These are phyloP conservation scores for Toxicodendron radicans DNA, from an alignment of 345 rosid genomes.

Conservation along the genomic window DNA sequence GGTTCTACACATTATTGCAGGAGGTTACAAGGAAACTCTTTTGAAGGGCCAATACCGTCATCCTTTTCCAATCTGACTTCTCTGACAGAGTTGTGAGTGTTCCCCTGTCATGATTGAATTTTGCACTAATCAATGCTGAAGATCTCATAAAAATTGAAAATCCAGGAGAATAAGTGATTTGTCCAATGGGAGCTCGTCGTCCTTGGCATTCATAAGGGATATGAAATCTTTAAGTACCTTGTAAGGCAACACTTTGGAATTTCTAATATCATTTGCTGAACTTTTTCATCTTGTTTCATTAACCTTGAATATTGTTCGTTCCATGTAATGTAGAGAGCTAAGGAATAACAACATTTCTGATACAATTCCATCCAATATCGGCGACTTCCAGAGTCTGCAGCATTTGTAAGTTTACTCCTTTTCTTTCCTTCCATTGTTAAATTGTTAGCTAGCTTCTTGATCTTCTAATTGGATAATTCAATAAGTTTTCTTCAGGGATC, in stretches of 20 bases:
- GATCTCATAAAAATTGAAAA: conserved; percentile 10
- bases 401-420: conserved; percentile 47
- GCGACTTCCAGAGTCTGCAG: conserved; percentile 45
- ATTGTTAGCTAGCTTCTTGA: background rate
- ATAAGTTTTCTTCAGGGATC: conserved; percentile 40
- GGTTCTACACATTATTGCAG: conserved; percentile 36
- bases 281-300: background rate
- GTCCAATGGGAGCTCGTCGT: conserved; percentile 51
- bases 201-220: conserved; percentile 48
- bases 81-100: conserved; percentile 56
- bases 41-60: conserved; percentile 68
- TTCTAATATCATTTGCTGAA: background rate
- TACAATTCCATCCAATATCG: conserved; percentile 56
- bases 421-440: background rate
- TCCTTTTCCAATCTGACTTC: conserved; percentile 49
- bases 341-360: conserved; percentile 56
- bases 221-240: conserved; percentile 46
- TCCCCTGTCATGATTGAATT: background rate
- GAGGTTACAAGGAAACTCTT: conserved; percentile 67
- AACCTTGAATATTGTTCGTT: conserved; percentile 1
- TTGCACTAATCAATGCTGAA: background rate
- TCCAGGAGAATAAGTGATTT: conserved; percentile 70
- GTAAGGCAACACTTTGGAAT: conserved; percentile 35
- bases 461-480: background rate
- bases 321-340: conserved; percentile 39